These are phyloP conservation scores for Penicillium psychrosexuale DNA, from an alignment of 2,329 filamentous ascomycete species.

Conservation along the genomic window DNA sequence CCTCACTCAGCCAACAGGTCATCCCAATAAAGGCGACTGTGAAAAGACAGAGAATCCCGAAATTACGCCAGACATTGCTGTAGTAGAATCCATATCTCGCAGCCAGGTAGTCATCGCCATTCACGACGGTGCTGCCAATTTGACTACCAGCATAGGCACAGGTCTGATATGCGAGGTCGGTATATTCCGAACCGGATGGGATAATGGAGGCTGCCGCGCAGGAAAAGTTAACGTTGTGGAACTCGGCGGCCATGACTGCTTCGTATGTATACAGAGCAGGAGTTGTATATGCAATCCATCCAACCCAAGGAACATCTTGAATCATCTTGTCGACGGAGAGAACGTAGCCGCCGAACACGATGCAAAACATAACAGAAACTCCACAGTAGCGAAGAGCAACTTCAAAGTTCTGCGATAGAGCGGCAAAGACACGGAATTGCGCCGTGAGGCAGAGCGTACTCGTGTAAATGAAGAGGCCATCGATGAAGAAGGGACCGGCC, in stretches of 20 bases:
- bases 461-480: slow-evolving; percentile 58
- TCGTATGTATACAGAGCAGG: slow-evolving; percentile 59
- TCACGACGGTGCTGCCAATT: slow-evolving; percentile 49
- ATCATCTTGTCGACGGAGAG: slow-evolving; percentile 58
- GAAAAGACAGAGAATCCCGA: slow-evolving; percentile 71
- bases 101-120: slow-evolving; percentile 53
- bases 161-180: slow-evolving; percentile 54
- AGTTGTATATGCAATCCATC: slow-evolving; percentile 53
- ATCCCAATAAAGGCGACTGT: slow-evolving; percentile 65
- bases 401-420: slow-evolving; percentile 59
- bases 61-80: slow-evolving; percentile 65
- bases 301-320: slow-evolving; percentile 59
- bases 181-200: slow-evolving; percentile 52
- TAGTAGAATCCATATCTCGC: slow-evolving; percentile 51
- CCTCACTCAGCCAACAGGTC: slow-evolving; percentile 65
- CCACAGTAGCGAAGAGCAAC: slow-evolving; percentile 61
- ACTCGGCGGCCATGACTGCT: slow-evolving; percentile 62
- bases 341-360: slow-evolving; percentile 62
- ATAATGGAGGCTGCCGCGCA: slow-evolving; percentile 56
- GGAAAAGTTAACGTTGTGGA: slow-evolving; percentile 52
- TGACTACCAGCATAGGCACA: slow-evolving; percentile 56
- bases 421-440: slow-evolving; percentile 61
- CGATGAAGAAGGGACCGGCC: slow-evolving; percentile 61
- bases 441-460: slow-evolving; percentile 58
- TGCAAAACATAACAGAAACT: slow-evolving; percentile 56